phyloP scores from a whole-genome alignment of 257 asterid species.

The Fraxinus quadrangulata region DNA sequence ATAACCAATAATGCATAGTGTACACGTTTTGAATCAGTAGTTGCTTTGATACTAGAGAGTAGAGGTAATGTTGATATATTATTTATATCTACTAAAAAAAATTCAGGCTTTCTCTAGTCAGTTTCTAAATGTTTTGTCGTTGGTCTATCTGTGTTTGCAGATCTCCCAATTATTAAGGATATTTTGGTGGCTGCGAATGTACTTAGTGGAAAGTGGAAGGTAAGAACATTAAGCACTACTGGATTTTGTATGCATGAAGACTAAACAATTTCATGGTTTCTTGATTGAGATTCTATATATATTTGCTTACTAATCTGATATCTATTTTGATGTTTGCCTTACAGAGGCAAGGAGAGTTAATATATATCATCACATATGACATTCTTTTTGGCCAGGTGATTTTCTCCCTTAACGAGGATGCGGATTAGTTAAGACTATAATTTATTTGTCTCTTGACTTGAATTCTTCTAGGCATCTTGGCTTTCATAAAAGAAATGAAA shows the following conservation, averaged over 20 bases:
- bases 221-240: constrained; percentile 24
- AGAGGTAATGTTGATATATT: neutral
- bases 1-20: neutral
- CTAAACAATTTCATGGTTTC: neutral
- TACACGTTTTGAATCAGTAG: neutral
- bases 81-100: neutral
- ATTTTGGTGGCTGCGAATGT: constrained; percentile 61
- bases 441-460: neutral
- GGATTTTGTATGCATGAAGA: neutral
- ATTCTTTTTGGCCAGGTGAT: constrained; percentile 83
- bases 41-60: neutral
- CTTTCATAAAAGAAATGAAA: neutral
- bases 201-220: constrained; percentile 82
- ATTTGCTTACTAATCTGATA: neutral
- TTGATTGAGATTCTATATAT: neutral
- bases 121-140: constrained; percentile 7
- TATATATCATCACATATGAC: constrained; percentile 72
- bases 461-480: neutral
- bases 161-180: constrained; percentile 75
- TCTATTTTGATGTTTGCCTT: constrained; percentile 25
- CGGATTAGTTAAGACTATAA: neutral
- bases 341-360: constrained; percentile 78
- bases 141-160: constrained; percentile 38
- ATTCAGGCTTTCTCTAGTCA: neutral
- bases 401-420: neutral